These are phyloP conservation scores for Simplicillium aogashimaense DNA, from an alignment of 2,329 filamentous ascomycete genomes.

Conservation along the genomic window DNA sequence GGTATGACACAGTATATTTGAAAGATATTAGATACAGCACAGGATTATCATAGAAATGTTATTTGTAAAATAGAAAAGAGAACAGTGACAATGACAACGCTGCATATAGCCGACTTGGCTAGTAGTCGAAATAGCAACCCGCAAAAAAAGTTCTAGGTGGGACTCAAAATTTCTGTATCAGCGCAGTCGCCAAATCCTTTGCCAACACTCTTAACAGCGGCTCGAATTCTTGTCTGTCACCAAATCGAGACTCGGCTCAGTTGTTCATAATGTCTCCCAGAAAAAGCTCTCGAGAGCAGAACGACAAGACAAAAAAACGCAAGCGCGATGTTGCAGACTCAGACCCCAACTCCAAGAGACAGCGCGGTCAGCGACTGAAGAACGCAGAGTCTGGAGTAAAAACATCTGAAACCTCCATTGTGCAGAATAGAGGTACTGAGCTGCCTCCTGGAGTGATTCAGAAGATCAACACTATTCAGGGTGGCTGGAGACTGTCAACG, in stretches of 20 bases:
- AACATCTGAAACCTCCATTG: slow-evolving; percentile 9
- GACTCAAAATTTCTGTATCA: slow-evolving; percentile 26
- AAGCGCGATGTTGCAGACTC: slow-evolving; percentile 34
- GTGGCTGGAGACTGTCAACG: slow-evolving; percentile 50
- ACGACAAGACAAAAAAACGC: slow-evolving; percentile 32
- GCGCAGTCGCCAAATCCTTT: background rate
- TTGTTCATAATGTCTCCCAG: slow-evolving; percentile 22
- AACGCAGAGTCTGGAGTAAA: slow-evolving; percentile 10
- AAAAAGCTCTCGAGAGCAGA: slow-evolving; percentile 20
- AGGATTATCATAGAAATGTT: no score
- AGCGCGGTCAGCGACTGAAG: slow-evolving; percentile 18
- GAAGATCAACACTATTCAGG: slow-evolving; percentile 10
- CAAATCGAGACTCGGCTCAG: no score
- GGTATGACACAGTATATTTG: no score
- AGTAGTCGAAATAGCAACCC: no score
- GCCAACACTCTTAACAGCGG: no score
- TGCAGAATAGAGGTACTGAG: slow-evolving; percentile 15
- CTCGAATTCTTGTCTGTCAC: no score
- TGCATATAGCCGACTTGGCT: no score
- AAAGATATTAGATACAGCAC: no score
- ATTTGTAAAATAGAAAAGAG: no score
- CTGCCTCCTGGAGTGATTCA: slow-evolving; percentile 9
- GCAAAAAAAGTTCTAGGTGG: slow-evolving; percentile 29
- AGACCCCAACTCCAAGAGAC: slow-evolving; percentile 30
- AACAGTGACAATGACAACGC: no score